These are phyloP conservation scores for Phlebiopsis flavidoalba DNA, from an alignment of 768 basidiomycete genomes.

Conservation along the genomic window DNA sequence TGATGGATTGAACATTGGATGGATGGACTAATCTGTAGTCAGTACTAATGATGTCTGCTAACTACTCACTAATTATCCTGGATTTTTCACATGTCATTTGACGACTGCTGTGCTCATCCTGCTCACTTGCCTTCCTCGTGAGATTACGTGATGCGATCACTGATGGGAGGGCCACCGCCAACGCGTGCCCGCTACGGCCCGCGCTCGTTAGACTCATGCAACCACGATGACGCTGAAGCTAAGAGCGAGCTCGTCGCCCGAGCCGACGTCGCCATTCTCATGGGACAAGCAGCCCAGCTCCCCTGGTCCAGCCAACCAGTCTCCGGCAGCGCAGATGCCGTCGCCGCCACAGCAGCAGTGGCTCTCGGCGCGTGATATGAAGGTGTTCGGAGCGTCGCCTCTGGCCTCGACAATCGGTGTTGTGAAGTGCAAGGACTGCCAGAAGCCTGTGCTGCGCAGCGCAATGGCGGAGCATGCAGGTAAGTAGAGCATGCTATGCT, in stretches of 20 bases:
- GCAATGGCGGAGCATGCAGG: conserved; percentile 73
- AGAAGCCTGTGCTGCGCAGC: conserved; percentile 74
- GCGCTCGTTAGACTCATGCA: neutral
- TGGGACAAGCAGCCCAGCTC: conserved; percentile 44
- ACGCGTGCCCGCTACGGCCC: neutral
- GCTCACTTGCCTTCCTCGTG: neutral
- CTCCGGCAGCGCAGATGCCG: conserved; percentile 31
- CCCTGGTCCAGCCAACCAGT: conserved; percentile 29
- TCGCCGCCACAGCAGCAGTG: conserved; percentile 83
- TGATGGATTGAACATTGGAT: neutral
- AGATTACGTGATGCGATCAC: neutral
- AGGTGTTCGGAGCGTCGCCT: conserved; percentile 76
- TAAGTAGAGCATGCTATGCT: conserved; percentile 29
- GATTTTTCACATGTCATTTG: neutral
- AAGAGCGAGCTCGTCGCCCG: conserved; percentile 29
- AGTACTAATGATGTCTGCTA: neutral
- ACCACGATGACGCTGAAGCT: conserved; percentile 37
- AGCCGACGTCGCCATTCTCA: conserved; percentile 53
- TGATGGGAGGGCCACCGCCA: neutral
- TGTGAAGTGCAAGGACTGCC: conserved; percentile 76
- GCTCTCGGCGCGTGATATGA: conserved; percentile 85
- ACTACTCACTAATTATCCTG: neutral
- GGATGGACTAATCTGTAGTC: neutral
- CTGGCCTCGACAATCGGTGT: conserved; percentile 56
- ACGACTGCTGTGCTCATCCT: neutral